A percentile compares a stretch with the other conserved stretches of the same genome.
Evolutionary conservation across 2,329 filamentous ascomycete genomes (phyloP).

Genomic region (Penicillium sp.): DNA sequence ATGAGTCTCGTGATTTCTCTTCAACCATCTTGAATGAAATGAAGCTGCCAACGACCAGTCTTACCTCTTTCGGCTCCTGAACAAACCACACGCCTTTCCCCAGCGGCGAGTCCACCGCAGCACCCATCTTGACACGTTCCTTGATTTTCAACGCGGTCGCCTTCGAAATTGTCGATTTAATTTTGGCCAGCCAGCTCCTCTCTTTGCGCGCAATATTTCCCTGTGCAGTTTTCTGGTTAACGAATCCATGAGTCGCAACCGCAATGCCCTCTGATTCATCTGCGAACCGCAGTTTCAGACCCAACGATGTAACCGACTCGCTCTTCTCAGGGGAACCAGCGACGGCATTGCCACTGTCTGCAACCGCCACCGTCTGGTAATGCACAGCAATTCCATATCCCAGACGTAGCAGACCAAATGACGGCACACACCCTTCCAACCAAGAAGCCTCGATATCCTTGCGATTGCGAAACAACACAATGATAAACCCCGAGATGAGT

Average conservation of each 20-base stretch:
- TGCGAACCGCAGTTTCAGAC: conserved; percentile 19
- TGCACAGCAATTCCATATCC: conserved; percentile 18
- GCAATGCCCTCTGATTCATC: conserved; percentile 16
- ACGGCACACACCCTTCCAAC: conserved; percentile 17
- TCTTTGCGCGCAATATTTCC: conserved; percentile 5
- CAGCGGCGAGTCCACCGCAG: conserved; percentile 14
- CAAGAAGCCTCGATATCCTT: conserved; percentile 19
- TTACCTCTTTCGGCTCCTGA: conserved; percentile 14
- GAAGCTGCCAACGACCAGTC: background rate
- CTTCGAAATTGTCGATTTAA: conserved; percentile 8
- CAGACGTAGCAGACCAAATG: conserved; percentile 19
- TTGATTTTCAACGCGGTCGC: conserved; percentile 11
- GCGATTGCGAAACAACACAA: conserved; percentile 15
- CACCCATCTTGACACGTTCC: conserved; percentile 9
- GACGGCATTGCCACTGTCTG: conserved; percentile 13
- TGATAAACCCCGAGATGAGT: conserved; percentile 20
- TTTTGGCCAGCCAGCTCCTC: conserved; percentile 4
- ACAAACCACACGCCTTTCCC: conserved; percentile 18
- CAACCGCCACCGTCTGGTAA: conserved; percentile 9
- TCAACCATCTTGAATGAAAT: background rate
- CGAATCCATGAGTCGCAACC: conserved; percentile 21
- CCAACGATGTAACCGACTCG: conserved; percentile 12
- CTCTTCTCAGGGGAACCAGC: conserved; percentile 1
- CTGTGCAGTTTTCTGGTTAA: conserved; percentile 12
- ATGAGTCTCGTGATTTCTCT: background rate